A percentile compares a stretch with the other conserved stretches of the same genome.
Evolutionary conservation across 768 basidiomycete species (phyloP).

Genomic region (Exsudoporus frostii): DNA sequence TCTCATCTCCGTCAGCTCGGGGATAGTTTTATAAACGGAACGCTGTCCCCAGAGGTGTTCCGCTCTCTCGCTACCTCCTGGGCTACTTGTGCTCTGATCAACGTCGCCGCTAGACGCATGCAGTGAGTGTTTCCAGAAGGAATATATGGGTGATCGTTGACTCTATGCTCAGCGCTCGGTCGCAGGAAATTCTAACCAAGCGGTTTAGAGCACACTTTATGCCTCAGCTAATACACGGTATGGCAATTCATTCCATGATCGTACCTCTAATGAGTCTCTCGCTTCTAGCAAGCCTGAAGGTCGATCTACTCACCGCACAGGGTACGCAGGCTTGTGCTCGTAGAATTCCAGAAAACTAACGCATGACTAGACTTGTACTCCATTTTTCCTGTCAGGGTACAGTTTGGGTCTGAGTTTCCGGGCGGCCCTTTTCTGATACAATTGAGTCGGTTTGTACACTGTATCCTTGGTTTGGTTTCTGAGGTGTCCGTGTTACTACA

Average conservation of each 20-base stretch:
- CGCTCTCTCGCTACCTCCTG: conserved; percentile 27
- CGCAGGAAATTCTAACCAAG: conserved; percentile 21
- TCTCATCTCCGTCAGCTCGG: conserved; percentile 15
- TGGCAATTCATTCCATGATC: not conserved
- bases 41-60: conserved; percentile 1
- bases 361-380: conserved; percentile 11
- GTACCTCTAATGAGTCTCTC: conserved; percentile 6
- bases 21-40: not conserved
- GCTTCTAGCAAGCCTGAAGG: conserved; percentile 23
- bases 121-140: conserved; percentile 12
- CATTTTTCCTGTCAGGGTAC: conserved; percentile 12
- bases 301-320: conserved; percentile 20
- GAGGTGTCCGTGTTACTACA: conserved; percentile 24
- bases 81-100: conserved; percentile 26
- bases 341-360: not conserved
- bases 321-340: conserved; percentile 8
- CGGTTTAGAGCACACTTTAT: conserved; percentile 38
- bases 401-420: conserved; percentile 35
- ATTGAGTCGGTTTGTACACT: conserved; percentile 21
- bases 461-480: conserved; percentile 23
- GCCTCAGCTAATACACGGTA: conserved; percentile 39
- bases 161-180: conserved; percentile 15
- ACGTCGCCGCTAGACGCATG: conserved; percentile 20
- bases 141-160: conserved; percentile 1
- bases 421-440: conserved; percentile 33